These are phyloP conservation scores for Fusarium chuoi DNA, from an alignment of 2,329 filamentous ascomycete species.

Conservation along the genomic window DNA sequence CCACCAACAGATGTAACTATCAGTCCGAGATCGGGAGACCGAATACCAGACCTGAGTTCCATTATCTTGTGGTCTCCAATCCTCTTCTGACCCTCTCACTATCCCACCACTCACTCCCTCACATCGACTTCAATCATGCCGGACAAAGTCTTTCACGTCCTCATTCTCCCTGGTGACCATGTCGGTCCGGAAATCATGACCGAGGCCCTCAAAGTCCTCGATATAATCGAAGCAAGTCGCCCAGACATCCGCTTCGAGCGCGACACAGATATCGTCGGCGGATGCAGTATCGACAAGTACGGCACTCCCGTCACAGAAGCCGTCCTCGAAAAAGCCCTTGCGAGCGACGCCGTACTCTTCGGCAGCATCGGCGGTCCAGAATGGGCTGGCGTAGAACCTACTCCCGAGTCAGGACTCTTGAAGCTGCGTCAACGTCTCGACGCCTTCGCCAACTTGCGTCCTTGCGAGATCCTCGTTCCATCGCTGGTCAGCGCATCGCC, in stretches of 20 bases:
- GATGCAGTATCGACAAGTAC: conserved; percentile 57
- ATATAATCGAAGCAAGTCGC: conserved; percentile 50
- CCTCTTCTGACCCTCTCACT: background rate
- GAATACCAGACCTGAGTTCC: background rate
- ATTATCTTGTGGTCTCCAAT: background rate
- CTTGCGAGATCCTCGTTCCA: conserved; percentile 58
- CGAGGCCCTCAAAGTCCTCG: conserved; percentile 59
- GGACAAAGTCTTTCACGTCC: conserved; percentile 44
- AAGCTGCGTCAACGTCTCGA: conserved; percentile 53
- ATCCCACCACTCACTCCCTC: background rate
- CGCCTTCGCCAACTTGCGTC: conserved; percentile 62
- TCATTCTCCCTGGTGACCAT: conserved; percentile 59
- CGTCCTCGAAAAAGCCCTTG: conserved; percentile 53
- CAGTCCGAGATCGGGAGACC: background rate
- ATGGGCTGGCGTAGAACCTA: conserved; percentile 54
- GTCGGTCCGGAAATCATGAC: conserved; percentile 59
- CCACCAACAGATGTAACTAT: background rate
- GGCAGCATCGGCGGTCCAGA: conserved; percentile 60
- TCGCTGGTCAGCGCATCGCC: conserved; percentile 54
- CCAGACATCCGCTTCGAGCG: conserved; percentile 46
- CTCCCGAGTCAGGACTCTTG: conserved; percentile 58
- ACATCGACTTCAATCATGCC: background rate
- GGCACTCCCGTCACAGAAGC: conserved; percentile 56
- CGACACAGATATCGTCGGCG: conserved; percentile 46
- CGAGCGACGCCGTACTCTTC: conserved; percentile 58